phyloP scores from a whole-genome alignment of 345 rosid species.

The Garcia nutans region DNA sequence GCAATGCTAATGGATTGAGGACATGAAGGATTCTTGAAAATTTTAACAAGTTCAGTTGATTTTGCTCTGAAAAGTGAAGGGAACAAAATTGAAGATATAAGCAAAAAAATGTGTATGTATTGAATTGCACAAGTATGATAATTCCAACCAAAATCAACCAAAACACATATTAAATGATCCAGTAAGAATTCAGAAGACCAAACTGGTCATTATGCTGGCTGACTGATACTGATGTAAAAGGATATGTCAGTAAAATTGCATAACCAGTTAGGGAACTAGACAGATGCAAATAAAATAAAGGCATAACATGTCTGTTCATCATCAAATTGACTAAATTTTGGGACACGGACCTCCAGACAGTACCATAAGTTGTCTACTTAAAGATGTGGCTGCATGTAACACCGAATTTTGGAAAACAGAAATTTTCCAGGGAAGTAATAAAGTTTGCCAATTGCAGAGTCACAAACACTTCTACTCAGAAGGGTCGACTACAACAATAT shows the following conservation, averaged over 20 bases:
- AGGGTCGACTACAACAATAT: background rate
- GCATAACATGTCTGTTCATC: background rate
- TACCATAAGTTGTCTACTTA: background rate
- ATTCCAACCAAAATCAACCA: conserved; percentile 14
- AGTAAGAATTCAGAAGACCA: background rate
- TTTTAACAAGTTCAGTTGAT: conserved; percentile 63
- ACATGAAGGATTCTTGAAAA: conserved; percentile 63
- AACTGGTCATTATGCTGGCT: background rate
- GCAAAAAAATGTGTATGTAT: background rate
- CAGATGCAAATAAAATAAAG: background rate
- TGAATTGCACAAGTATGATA: conserved; percentile 5
- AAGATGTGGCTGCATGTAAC: background rate
- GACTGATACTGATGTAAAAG: background rate
- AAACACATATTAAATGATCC: background rate
- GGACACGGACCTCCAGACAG: background rate
- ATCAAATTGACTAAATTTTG: background rate
- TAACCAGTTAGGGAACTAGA: background rate
- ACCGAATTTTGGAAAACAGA: background rate
- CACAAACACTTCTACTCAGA: background rate
- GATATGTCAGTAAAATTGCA: background rate
- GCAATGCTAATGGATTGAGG: conserved; percentile 74
- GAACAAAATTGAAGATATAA: background rate
- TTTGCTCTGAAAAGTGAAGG: conserved; percentile 54
- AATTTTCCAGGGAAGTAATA: background rate
- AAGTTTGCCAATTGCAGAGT: background rate